Conservation (phyloP, 805 yeast genomes). For the Grigorovia transvaalensis region DNA sequence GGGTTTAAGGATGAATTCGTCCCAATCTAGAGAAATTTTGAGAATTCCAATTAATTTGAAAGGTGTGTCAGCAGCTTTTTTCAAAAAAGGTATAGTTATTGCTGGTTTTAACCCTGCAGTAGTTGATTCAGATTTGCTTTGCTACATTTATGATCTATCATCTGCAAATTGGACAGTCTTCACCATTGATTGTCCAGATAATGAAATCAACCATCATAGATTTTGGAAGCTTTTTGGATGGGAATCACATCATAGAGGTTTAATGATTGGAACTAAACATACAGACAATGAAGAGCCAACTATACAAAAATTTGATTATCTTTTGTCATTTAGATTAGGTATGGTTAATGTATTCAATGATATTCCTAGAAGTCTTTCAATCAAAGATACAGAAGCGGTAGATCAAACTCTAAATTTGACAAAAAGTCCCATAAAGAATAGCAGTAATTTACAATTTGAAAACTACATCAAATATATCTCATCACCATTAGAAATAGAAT, state of each 20-base stretch:
- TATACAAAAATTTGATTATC: slow-evolving; percentile 34
- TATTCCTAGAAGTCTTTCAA: slow-evolving; percentile 1
- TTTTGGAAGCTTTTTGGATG: slow-evolving; percentile 63
- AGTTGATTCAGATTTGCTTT: slow-evolving; percentile 16
- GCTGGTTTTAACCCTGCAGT: slow-evolving; percentile 47
- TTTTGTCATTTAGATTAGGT: slow-evolving; percentile 45
- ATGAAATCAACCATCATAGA: slow-evolving; percentile 46
- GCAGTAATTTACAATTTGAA: slow-evolving; percentile 35
- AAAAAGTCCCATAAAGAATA: not conserved
- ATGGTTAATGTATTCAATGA: slow-evolving; percentile 36
- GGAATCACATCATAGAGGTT: slow-evolving; percentile 67
- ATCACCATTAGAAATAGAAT: slow-evolving; percentile 56
- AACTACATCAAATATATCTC: slow-evolving; percentile 70
- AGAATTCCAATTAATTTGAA: slow-evolving; percentile 31
- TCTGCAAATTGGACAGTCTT: slow-evolving; percentile 51
- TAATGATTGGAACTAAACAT: slow-evolving; percentile 41
- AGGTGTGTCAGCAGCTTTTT: slow-evolving; percentile 51
- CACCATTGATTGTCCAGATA: slow-evolving; percentile 42
- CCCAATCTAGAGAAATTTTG: slow-evolving; percentile 11
- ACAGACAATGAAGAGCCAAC: slow-evolving; percentile 23
- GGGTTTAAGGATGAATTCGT: slow-evolving; percentile 24
- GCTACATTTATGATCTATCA: slow-evolving; percentile 25
- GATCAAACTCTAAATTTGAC: not conserved
- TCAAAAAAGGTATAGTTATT: slow-evolving; percentile 56
- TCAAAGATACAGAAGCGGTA: not conserved